These are phyloP conservation scores for Zychaea mexicana DNA, from an alignment of 371 early-diverging fungal genomes.

Conservation along the genomic window DNA sequence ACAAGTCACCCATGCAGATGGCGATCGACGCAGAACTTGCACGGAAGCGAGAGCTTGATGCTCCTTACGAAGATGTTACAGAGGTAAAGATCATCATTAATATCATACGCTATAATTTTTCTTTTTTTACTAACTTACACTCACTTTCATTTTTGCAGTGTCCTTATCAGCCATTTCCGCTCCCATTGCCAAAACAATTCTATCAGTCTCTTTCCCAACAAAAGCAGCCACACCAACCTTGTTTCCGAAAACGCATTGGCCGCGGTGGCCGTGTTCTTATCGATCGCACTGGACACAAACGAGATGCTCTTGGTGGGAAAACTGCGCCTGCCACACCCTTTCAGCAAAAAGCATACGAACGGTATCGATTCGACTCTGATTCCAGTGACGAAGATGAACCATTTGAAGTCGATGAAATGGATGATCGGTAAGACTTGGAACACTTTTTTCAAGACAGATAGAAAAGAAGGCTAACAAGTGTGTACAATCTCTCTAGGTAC, in stretches of 20 bases:
- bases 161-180: slow-evolving; percentile 53
- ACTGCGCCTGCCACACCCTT: slow-evolving; percentile 22
- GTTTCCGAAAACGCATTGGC: slow-evolving; percentile 58
- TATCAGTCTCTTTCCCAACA: slow-evolving; percentile 28
- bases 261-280: slow-evolving; percentile 62
- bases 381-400: slow-evolving; percentile 37
- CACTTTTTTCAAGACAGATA: too few species aligned
- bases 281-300: slow-evolving; percentile 42
- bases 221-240: slow-evolving; percentile 14
- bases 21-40: slow-evolving; percentile 56
- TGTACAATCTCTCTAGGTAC: slow-evolving; percentile 21
- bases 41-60: slow-evolving; percentile 52
- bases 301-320: slow-evolving; percentile 21
- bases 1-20: slow-evolving; percentile 42
- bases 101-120: background rate
- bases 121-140: background rate
- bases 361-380: slow-evolving; percentile 54
- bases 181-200: slow-evolving; percentile 39
- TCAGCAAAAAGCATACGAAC: slow-evolving; percentile 10
- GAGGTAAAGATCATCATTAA: slow-evolving; percentile 44
- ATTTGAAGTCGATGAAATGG: slow-evolving; percentile 47
- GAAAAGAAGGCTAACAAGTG: slow-evolving; percentile 7
- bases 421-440: slow-evolving; percentile 27
- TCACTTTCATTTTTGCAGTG: slow-evolving; percentile 24
- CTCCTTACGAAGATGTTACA: slow-evolving; percentile 55